Conservation (phyloP, 2,329 filamentous ascomycete species). For the Apiospora phragmitis region DNA sequence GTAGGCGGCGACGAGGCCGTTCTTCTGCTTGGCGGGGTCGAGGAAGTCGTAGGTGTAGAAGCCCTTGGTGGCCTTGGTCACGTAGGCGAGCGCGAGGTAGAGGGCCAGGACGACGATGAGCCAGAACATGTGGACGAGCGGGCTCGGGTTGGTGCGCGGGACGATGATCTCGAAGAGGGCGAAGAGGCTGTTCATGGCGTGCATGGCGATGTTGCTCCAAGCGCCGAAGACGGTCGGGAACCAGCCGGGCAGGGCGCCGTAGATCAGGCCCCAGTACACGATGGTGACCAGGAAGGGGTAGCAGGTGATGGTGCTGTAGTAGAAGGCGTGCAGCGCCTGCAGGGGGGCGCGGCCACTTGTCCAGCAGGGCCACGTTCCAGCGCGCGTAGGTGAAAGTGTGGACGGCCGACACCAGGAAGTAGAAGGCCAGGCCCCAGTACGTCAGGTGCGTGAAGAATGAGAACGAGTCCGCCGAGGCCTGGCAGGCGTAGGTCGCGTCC, state of each 20-base stretch:
- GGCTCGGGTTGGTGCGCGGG: conserved; percentile 58
- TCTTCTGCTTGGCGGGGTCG: conserved; percentile 54
- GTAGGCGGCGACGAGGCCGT: conserved; percentile 61
- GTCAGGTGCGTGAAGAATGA: conserved; percentile 82
- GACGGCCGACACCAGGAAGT: conserved; percentile 65
- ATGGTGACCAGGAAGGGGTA: conserved; percentile 70
- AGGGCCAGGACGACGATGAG: conserved; percentile 69
- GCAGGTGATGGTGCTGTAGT: conserved; percentile 62
- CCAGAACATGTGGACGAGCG: conserved; percentile 66
- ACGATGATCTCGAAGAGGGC: conserved; percentile 75
- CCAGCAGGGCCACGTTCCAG: conserved; percentile 54
- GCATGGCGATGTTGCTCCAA: conserved; percentile 71
- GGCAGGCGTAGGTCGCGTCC: conserved; percentile 38
- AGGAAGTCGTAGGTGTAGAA: conserved; percentile 81
- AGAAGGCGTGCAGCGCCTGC: conserved; percentile 64
- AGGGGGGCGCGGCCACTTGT: conserved; percentile 59
- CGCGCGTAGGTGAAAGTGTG: conserved; percentile 70
- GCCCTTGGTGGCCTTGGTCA: conserved; percentile 67
- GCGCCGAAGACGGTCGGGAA: conserved; percentile 51
- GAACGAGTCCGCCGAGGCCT: conserved; percentile 58
- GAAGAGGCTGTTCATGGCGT: conserved; percentile 72
- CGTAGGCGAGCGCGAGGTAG: conserved; percentile 74
- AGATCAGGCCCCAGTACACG: conserved; percentile 70
- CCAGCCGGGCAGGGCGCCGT: conserved; percentile 65
- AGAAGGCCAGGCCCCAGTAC: conserved; percentile 82